These are phyloP conservation scores for Thielaviopsis punctulata DNA, from an alignment of 2,329 filamentous ascomycete species.

Conservation along the genomic window DNA sequence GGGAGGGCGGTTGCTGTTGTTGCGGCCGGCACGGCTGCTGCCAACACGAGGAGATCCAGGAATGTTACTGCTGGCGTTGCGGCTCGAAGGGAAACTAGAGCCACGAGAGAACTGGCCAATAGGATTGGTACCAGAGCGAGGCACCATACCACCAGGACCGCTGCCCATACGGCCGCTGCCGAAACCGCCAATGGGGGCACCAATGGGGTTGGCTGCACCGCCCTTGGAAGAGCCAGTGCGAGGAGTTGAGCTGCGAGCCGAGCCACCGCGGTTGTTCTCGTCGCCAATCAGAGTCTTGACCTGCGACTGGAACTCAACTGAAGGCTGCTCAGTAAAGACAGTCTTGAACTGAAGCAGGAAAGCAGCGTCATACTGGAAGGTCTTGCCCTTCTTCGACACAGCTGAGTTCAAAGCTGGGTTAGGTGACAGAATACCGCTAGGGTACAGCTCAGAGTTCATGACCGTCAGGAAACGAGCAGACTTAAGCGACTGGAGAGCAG, in stretches of 20 bases:
- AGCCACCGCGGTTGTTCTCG: constrained; percentile 16
- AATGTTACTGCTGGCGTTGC: constrained; percentile 33
- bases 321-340: constrained; percentile 94
- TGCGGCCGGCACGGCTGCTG: constrained; percentile 37
- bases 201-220: constrained; percentile 30
- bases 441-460: constrained; percentile 65
- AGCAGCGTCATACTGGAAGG: constrained; percentile 85
- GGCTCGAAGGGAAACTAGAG: constrained; percentile 40
- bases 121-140: constrained; percentile 9
- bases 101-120: constrained; percentile 8
- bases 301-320: constrained; percentile 78
- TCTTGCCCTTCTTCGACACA: constrained; percentile 60
- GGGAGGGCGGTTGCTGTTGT: constrained; percentile 38
- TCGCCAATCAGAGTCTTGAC: constrained; percentile 80
- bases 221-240: constrained; percentile 27
- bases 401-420: constrained; percentile 80
- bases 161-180: constrained; percentile 9
- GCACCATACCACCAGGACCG: not conserved
- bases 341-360: constrained; percentile 94
- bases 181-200: constrained; percentile 33
- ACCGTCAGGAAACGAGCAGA: constrained; percentile 76
- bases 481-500: constrained; percentile 82
- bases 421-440: constrained; percentile 66
- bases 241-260: constrained; percentile 43
- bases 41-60: constrained; percentile 56